These are phyloP conservation scores for Nicotiana rustica DNA, from an alignment of 305 asterid species.

Conservation along the genomic window DNA sequence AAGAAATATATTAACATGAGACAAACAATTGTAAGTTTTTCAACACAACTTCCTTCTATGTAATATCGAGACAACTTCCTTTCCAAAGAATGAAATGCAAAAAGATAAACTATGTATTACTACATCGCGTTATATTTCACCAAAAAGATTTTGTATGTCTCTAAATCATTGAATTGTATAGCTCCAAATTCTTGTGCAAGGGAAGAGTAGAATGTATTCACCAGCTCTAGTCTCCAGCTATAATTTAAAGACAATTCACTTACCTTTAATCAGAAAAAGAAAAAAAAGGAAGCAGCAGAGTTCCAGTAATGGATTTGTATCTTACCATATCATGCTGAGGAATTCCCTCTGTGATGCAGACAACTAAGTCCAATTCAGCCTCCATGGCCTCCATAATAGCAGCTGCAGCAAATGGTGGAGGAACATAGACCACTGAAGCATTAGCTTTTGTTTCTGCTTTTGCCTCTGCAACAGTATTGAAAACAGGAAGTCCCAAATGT, in stretches of 20 bases:
- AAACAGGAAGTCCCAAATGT: conserved; percentile 96
- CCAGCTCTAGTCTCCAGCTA: not conserved
- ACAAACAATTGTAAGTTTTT: not conserved
- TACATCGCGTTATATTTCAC: no score
- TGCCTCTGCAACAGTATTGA: conserved; percentile 93
- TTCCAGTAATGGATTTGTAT: not conserved
- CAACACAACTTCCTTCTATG: not conserved
- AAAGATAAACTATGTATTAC: no score
- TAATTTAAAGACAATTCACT: not conserved
- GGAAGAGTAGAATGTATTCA: not conserved
- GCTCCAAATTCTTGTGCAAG: not conserved
- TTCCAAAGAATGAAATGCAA: no score
- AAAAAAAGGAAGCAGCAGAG: not conserved
- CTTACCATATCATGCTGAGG: conserved; percentile 98
- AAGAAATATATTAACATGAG: not conserved
- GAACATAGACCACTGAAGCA: conserved; percentile 97
- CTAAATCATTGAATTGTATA: not conserved
- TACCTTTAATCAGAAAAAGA: not conserved
- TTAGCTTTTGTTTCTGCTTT: conserved; percentile 95
- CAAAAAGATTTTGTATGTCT: not conserved
- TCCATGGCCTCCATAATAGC: conserved; percentile 94
- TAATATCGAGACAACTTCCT: not conserved
- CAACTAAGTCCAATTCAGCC: conserved; percentile 88
- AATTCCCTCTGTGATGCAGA: conserved; percentile 87
- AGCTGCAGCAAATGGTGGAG: conserved; percentile 95